Conservation (phyloP, 2,329 filamentous ascomycete species). For the Ophiostoma montium region DNA sequence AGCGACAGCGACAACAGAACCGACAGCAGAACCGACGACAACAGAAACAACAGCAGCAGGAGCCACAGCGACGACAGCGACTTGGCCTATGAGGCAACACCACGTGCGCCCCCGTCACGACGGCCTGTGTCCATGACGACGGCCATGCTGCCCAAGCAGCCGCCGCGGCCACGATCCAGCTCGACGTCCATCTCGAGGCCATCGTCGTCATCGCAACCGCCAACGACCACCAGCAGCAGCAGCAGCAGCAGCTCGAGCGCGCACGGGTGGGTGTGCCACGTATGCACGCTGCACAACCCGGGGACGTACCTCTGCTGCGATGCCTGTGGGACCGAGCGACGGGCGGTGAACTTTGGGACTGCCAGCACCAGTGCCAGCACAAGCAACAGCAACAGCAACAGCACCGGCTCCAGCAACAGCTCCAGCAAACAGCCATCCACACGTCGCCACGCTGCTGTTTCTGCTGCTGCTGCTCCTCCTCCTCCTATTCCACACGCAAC, state of each 20-base stretch:
- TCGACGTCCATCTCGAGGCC: too few species aligned
- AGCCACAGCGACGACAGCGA: not conserved
- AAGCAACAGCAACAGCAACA: not conserved
- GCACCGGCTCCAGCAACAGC: not conserved
- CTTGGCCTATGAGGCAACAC: not conserved
- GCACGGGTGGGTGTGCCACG: conserved; percentile 35
- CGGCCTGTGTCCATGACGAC: not conserved
- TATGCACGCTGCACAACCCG: conserved; percentile 45
- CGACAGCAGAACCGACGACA: too few species aligned
- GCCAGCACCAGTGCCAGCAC: not conserved
- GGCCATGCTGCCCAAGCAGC: not conserved
- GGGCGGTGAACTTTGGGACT: not conserved
- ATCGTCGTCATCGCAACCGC: too few species aligned
- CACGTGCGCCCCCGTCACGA: not conserved
- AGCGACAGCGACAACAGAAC: too few species aligned
- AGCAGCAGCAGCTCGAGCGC: not conserved
- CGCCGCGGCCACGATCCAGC: not conserved
- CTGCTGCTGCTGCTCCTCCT: too few species aligned
- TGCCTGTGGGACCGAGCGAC: conserved; percentile 35
- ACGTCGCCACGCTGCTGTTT: not conserved
- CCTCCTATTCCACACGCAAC: not conserved
- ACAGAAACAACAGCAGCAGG: too few species aligned
- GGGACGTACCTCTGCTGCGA: conserved; percentile 37
- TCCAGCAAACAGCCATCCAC: not conserved
- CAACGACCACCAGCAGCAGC: not conserved